These are phyloP conservation scores for Akanthomyces uredinophilus DNA, from an alignment of 2,329 filamentous ascomycete genomes.

Conservation along the genomic window DNA sequence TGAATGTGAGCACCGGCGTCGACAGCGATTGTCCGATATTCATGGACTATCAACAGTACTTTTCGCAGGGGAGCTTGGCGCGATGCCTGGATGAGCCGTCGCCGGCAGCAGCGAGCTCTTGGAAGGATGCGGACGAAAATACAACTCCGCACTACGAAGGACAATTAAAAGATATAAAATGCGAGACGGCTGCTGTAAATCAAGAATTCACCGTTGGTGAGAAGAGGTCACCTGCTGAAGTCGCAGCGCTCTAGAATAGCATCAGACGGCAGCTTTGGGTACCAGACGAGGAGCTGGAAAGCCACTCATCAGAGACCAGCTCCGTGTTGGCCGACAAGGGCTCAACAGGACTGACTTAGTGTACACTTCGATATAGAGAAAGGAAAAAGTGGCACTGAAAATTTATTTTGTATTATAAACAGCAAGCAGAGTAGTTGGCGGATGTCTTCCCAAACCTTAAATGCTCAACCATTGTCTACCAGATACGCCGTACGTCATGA, in stretches of 20 bases:
- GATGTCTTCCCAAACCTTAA: background rate
- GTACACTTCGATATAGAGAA: background rate
- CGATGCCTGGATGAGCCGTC: slow-evolving; percentile 26
- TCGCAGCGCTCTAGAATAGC: slow-evolving; percentile 27
- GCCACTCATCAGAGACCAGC: background rate
- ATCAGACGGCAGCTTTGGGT: slow-evolving; percentile 27
- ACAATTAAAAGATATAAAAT: background rate
- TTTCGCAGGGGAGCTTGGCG: slow-evolving; percentile 25
- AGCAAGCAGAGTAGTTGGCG: slow-evolving; percentile 1
- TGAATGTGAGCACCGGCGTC: slow-evolving; percentile 14
- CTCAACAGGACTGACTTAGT: background rate
- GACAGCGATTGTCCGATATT: slow-evolving; percentile 30
- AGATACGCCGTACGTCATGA: slow-evolving; percentile 7
- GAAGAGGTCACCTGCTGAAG: slow-evolving; percentile 21
- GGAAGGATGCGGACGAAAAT: background rate
- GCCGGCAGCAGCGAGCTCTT: background rate
- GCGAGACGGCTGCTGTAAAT: background rate
- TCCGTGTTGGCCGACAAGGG: background rate
- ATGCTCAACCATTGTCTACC: slow-evolving; percentile 1
- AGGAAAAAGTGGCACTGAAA: background rate
- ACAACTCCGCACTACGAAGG: background rate
- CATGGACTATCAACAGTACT: slow-evolving; percentile 30
- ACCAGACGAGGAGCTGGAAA: slow-evolving; percentile 27
- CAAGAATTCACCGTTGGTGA: background rate
- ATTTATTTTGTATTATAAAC: slow-evolving; percentile 9